Base-by-base conservation (phyloP, 129 eudicot genomes). In the Centrapalus pauciflorus region DNA sequence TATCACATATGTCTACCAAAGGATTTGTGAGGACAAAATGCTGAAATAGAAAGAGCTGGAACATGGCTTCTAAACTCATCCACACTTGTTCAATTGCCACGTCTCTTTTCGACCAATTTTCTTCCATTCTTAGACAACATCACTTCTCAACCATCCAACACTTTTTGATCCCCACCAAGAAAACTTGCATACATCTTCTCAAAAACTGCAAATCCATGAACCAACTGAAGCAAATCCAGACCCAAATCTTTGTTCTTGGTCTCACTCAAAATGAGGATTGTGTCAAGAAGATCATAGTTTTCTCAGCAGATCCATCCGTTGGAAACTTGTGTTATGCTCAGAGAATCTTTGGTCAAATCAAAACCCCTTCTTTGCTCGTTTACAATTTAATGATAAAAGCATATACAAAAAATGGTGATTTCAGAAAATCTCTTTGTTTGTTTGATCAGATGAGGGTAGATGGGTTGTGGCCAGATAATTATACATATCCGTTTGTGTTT, bases 321-420 rank as follows among this genome's bases (percentile, higher is more conserved):
- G 83, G 78, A 25, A 77, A 83, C 85, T 41, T 83, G 64, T 23
- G 5, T 26, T 62, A 83, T 34, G 89, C 90, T 10, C 77, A 80
- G 48, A 72, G 19, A 57, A 61, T 83, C 35, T 83, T 87, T 43
- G 40, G 54, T 34, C 55, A 49, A 51, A 67, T 78, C 5, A 79
- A 87, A 33, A 37, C 66, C 59, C 95, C 81, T 8, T 72, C 78
- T 7, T 78, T 87, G 40, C 79, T 87, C 17, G 66, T 75, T 2
- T 87, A 75, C 51, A 87, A 87, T 76, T 81, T 87, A 29, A 77
- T 87, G 85, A 87, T 83, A 6, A 83, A 81, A 73, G 89, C 79
- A 0, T 72, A 72, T 57, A 70, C 72, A 13, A 87, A 87, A 64
- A 55, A 5, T 2, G 58, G 71, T 33, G 20, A 61, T 2, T 83